Evolutionary conservation across 2,329 filamentous ascomycete species (phyloP).

Genomic region (Xenoacremonium recifei): DNA sequence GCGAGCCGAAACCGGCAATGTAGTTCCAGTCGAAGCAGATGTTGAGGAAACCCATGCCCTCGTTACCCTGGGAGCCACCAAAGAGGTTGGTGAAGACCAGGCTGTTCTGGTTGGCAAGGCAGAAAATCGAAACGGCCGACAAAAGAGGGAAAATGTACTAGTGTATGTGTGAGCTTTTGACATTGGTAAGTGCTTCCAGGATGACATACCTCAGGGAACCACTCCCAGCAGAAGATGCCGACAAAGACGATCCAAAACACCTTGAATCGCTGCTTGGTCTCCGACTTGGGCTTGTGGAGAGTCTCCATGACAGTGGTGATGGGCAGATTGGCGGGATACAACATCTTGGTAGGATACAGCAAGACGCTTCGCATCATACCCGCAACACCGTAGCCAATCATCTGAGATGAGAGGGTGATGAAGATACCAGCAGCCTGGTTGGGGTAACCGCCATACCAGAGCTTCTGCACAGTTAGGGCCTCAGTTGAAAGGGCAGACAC

Average conservation of each 20-base stretch:
- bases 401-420: constrained; percentile 45
- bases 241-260: constrained; percentile 40
- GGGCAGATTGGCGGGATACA: constrained; percentile 27
- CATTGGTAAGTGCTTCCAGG: too few relatives aligned
- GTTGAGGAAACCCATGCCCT: constrained; percentile 39
- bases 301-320: constrained; percentile 29
- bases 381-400: constrained; percentile 48
- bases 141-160: constrained; percentile 44
- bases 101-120: constrained; percentile 33
- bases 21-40: constrained; percentile 46
- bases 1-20: constrained; percentile 32
- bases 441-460: constrained; percentile 43
- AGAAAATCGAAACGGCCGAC: constrained; percentile 44
- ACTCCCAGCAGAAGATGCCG: constrained; percentile 44
- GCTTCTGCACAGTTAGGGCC: constrained; percentile 42
- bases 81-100: constrained; percentile 26
- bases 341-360: constrained; percentile 47
- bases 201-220: too few relatives aligned
- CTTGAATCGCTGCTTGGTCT: constrained; percentile 37
- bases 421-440: constrained; percentile 41
- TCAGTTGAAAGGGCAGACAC: constrained; percentile 31
- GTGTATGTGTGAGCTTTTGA: too few relatives aligned
- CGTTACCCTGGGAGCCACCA: constrained; percentile 40
- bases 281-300: constrained; percentile 25
- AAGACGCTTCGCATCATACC: constrained; percentile 45